Evolutionary conservation across 345 rosid species (phyloP).

Genomic region (Cardamine chenopodiifolia): DNA sequence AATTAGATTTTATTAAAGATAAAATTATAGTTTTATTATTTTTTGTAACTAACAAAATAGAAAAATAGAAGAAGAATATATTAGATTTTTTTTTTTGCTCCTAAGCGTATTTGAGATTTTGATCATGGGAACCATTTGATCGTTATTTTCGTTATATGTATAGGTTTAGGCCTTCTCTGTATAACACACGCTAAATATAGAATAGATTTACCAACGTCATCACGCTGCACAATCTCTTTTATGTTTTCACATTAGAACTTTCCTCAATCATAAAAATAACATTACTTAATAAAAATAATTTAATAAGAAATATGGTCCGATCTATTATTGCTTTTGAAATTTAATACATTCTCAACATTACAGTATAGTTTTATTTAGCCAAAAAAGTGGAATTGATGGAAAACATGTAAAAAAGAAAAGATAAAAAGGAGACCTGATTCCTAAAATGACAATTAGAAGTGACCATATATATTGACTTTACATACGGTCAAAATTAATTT

Average conservation of each 20-base stretch:
- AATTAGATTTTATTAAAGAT: no score
- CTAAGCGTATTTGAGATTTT: no score
- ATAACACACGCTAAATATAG: no score
- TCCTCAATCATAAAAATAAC: constrained; percentile 15
- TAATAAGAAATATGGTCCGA: not conserved
- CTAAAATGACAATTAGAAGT: constrained; percentile 26
- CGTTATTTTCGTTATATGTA: no score
- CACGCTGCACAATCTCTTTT: constrained; percentile 6
- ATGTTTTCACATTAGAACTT: constrained; percentile 23
- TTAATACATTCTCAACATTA: not conserved
- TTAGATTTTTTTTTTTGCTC: no score
- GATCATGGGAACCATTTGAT: no score
- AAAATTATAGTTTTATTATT: no score
- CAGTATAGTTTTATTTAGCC: not conserved
- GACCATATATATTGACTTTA: constrained; percentile 8
- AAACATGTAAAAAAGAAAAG: not conserved
- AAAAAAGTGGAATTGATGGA: not conserved
- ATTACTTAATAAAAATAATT: not conserved
- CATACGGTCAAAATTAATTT: not conserved
- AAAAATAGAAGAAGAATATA: no score
- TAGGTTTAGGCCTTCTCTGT: no score
- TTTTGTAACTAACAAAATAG: no score
- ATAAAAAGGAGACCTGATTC: constrained; percentile 9
- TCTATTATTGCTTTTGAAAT: not conserved
- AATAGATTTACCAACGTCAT: constrained; percentile 34